Evolutionary conservation across 495 filamentous ascomycete species (phyloP).

Genomic region (Arthonia radiata): DNA sequence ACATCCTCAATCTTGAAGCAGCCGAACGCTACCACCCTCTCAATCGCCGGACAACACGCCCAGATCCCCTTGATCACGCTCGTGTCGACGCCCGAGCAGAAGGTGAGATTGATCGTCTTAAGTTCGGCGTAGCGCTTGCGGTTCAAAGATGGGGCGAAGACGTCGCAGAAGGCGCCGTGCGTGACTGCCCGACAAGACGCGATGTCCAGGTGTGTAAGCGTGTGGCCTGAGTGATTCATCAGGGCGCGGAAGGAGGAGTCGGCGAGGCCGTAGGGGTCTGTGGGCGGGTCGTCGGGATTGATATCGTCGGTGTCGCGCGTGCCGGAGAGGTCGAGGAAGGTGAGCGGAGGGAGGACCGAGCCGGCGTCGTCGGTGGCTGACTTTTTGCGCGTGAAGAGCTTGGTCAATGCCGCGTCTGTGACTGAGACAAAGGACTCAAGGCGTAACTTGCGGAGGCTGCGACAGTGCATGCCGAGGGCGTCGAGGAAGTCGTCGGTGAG

Average conservation of each 20-base stretch:
- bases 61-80: slow-evolving; percentile 50
- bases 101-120: slow-evolving; percentile 47
- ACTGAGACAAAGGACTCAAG: slow-evolving; percentile 48
- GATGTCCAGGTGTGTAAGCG: slow-evolving; percentile 39
- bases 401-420: slow-evolving; percentile 42
- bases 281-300: slow-evolving; percentile 31
- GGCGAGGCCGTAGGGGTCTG: slow-evolving; percentile 38
- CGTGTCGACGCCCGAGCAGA: slow-evolving; percentile 51
- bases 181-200: slow-evolving; percentile 58
- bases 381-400: slow-evolving; percentile 45
- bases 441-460: slow-evolving; percentile 43
- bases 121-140: slow-evolving; percentile 37
- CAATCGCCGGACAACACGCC: slow-evolving; percentile 42
- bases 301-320: slow-evolving; percentile 48
- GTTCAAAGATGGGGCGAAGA: slow-evolving; percentile 35
- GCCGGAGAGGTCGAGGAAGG: slow-evolving; percentile 43
- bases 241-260: slow-evolving; percentile 48
- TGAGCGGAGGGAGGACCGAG: slow-evolving; percentile 25
- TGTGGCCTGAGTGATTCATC: slow-evolving; percentile 56
- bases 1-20: slow-evolving; percentile 56
- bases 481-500: slow-evolving; percentile 37
- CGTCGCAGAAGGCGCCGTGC: slow-evolving; percentile 36
- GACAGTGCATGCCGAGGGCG: slow-evolving; percentile 41
- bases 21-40: slow-evolving; percentile 55
- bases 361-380: too few species aligned